These are phyloP conservation scores for Agrocybe chaxingu DNA, from an alignment of 768 basidiomycete genomes.

Conservation along the genomic window DNA sequence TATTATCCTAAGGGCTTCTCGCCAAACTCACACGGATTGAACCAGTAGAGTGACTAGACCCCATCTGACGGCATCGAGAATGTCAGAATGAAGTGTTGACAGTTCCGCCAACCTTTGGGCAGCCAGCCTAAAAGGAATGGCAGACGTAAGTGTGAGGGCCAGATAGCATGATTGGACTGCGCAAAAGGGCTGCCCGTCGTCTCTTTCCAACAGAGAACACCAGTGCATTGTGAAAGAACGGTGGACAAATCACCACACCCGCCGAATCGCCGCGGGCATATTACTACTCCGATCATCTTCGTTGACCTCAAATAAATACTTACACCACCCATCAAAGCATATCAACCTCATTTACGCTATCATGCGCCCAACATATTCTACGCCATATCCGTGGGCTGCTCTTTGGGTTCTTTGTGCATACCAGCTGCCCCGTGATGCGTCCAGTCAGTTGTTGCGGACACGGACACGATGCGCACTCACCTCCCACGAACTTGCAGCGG, in stretches of 20 bases:
- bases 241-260: constrained; percentile 9
- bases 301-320: constrained; percentile 28
- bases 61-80: constrained; percentile 21
- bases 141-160: constrained; percentile 3
- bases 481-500: constrained; percentile 60
- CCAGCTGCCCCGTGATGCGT: constrained; percentile 23
- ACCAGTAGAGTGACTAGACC: constrained; percentile 17
- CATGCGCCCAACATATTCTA: constrained; percentile 11
- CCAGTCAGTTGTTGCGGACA: constrained; percentile 15
- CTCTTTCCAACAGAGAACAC: not conserved
- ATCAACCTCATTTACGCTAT: constrained; percentile 12
- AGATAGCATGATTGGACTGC: not conserved
- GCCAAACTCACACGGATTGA: constrained; percentile 38
- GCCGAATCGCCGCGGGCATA: constrained; percentile 28
- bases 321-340: constrained; percentile 18
- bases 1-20: constrained; percentile 32
- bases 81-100: constrained; percentile 17
- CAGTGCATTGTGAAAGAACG: not conserved
- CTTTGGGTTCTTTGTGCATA: constrained; percentile 38
- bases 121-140: constrained; percentile 10
- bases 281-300: constrained; percentile 28
- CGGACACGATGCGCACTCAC: constrained; percentile 30
- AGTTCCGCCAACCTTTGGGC: constrained; percentile 15
- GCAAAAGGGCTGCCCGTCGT: too few species aligned
- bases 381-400: constrained; percentile 8